Percentiles rank a stretch among this genome's conserved stretches.
Conservation (phyloP, 2,329 filamentous ascomycete species). For the Stagonosporopsis rhizophila region DNA sequence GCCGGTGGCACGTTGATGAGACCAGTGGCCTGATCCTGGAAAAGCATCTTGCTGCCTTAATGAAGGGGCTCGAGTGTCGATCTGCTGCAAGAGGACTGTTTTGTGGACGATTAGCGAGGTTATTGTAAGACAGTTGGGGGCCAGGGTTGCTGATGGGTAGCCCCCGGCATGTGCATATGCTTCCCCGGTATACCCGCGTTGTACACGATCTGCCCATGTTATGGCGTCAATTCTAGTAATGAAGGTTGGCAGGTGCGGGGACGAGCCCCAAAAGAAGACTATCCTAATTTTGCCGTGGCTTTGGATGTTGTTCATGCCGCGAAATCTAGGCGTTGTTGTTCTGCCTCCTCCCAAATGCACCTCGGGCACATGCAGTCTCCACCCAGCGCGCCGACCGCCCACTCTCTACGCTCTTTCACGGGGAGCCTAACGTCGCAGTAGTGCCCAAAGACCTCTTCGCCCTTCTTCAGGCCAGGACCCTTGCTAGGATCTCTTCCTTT, state of each 20-base stretch:
- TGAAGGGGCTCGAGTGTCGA: neutral
- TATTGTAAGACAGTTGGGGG: neutral
- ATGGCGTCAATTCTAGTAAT: neutral
- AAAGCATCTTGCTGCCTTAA: conserved; percentile 8
- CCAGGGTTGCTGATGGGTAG: neutral
- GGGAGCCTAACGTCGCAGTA: conserved; percentile 87
- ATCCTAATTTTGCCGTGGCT: neutral
- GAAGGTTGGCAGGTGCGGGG: neutral
- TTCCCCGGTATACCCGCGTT: conserved; percentile 13
- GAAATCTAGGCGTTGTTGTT: conserved; percentile 1
- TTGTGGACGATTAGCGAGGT: neutral
- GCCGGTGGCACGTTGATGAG: conserved; percentile 4
- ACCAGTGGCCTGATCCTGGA: conserved; percentile 12
- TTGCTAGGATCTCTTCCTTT: conserved; percentile 40
- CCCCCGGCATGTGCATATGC: neutral
- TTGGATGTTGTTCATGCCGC: neutral
- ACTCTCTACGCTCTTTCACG: conserved; percentile 83
- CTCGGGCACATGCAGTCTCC: conserved; percentile 87
- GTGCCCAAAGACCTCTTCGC: conserved; percentile 89
- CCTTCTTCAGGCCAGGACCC: conserved; percentile 71
- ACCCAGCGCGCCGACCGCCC: conserved; percentile 86
- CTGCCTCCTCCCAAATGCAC: conserved; percentile 72
- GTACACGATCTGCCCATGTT: conserved; percentile 7
- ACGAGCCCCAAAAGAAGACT: neutral
- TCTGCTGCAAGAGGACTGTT: conserved; percentile 1